A percentile compares a stretch with the other conserved stretches of the same genome.
Conservation (phyloP, 2,329 filamentous ascomycete species). For the Fusarium gaditjirri region DNA sequence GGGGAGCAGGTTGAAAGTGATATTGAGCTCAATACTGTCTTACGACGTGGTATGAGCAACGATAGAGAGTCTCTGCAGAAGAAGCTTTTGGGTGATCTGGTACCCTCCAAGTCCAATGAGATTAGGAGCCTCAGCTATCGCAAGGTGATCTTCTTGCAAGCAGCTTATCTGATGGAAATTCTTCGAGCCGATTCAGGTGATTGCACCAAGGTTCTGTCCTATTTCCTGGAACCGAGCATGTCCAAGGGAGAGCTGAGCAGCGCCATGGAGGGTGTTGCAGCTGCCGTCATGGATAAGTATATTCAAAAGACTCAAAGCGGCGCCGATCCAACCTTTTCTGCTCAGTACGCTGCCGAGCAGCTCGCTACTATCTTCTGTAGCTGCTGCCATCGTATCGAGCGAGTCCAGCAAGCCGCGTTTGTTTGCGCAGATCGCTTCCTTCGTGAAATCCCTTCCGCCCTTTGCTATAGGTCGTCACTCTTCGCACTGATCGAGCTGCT, state of each 20-base stretch:
- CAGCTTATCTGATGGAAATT: conserved; percentile 88
- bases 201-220: conserved; percentile 88
- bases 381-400: conserved; percentile 93
- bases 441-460: conserved; percentile 82
- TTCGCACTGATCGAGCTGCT: conserved; percentile 93
- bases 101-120: conserved; percentile 81
- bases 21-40: conserved; percentile 93
- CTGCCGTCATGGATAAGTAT: conserved; percentile 82
- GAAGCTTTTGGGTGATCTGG: conserved; percentile 75
- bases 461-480: conserved; percentile 89
- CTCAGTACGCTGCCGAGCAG: conserved; percentile 89
- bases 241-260: conserved; percentile 70
- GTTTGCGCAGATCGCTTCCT: conserved; percentile 88
- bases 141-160: conserved; percentile 91
- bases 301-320: conserved; percentile 78
- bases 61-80: conserved; percentile 85
- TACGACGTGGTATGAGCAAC: conserved; percentile 85
- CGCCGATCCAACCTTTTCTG: conserved; percentile 81
- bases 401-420: conserved; percentile 89
- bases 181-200: conserved; percentile 87
- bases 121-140: conserved; percentile 87
- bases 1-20: conserved; percentile 94
- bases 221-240: conserved; percentile 94
- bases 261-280: conserved; percentile 72
- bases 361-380: conserved; percentile 85